Evolutionary conservation across 345 rosid species (phyloP).

Genomic region (Chamaenerion angustifolium): DNA sequence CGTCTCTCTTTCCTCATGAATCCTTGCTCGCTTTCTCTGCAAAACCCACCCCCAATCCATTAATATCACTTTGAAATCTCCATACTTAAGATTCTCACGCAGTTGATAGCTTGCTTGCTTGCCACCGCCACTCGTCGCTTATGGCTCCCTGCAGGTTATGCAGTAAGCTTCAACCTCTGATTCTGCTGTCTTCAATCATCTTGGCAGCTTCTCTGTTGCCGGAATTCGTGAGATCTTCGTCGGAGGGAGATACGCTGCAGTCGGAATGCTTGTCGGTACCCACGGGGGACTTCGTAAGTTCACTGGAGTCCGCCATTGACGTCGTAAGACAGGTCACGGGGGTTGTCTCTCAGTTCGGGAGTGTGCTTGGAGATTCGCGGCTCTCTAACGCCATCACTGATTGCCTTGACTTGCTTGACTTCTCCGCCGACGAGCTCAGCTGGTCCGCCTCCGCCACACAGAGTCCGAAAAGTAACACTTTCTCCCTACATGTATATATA

Average conservation of each 20-base stretch:
- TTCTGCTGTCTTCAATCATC: neutral
- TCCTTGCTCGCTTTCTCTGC: too few relatives aligned
- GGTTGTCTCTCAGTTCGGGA: conserved; percentile 13
- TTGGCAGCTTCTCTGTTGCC: conserved; percentile 1
- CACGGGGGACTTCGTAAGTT: conserved; percentile 2
- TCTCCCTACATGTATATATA: neutral
- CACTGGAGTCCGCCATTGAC: conserved; percentile 9
- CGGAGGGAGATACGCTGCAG: neutral
- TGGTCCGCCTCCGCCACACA: conserved; percentile 16
- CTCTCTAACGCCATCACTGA: conserved; percentile 14
- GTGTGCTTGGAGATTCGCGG: conserved; percentile 10
- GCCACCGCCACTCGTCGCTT: too few relatives aligned
- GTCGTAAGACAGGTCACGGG: conserved; percentile 7
- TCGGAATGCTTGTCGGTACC: conserved; percentile 12
- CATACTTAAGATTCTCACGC: too few relatives aligned
- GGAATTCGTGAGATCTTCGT: neutral
- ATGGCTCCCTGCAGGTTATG: too few relatives aligned
- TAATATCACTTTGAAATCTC: neutral
- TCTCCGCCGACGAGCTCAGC: conserved; percentile 12
- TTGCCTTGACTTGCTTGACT: conserved; percentile 18
- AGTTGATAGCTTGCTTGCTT: too few relatives aligned
- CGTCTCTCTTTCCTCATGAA: too few relatives aligned
- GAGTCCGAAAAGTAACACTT: conserved; percentile 7
- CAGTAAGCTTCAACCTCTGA: neutral
- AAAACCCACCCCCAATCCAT: neutral